Conservation (phyloP, 306 rosid genomes). For the Malus sylvestris region DNA sequence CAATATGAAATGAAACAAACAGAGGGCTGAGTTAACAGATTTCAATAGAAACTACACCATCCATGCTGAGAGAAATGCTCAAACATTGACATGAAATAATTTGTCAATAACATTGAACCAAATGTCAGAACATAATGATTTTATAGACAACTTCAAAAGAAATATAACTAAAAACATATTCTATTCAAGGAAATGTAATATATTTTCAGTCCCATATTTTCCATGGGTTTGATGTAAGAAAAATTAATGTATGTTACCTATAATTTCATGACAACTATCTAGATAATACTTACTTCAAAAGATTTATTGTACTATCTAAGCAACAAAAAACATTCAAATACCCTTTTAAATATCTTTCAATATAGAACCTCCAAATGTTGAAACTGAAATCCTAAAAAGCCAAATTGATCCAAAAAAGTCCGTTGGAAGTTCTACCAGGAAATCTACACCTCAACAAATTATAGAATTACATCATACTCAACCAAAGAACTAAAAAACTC, state of each 20-base stretch:
- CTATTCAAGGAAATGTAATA: not conserved
- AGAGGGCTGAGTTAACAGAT: not conserved
- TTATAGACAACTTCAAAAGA: not conserved
- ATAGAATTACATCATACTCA: not conserved
- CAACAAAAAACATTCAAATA: not conserved
- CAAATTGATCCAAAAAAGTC: not conserved
- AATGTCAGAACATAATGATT: not conserved
- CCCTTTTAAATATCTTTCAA: not conserved
- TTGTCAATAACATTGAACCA: not conserved
- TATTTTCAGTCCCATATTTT: not conserved
- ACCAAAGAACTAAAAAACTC: not conserved
- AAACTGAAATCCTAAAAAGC: not conserved
- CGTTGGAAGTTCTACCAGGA: not conserved
- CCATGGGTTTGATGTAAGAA: not conserved
- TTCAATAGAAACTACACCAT: not conserved
- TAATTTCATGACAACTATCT: not conserved
- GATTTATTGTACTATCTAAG: not conserved
- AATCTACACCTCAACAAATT: not conserved
- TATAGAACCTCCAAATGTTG: not conserved
- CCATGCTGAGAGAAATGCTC: not conserved
- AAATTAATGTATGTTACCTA: not conserved
- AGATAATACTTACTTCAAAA: not conserved
- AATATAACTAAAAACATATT: not conserved
- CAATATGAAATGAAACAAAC: not conserved
- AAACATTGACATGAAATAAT: not conserved